Evolutionary conservation across 2,329 filamentous ascomycete species (phyloP), one percentile per base, ranked within the genome.

Genomic region (Nemania sp.): DNA sequence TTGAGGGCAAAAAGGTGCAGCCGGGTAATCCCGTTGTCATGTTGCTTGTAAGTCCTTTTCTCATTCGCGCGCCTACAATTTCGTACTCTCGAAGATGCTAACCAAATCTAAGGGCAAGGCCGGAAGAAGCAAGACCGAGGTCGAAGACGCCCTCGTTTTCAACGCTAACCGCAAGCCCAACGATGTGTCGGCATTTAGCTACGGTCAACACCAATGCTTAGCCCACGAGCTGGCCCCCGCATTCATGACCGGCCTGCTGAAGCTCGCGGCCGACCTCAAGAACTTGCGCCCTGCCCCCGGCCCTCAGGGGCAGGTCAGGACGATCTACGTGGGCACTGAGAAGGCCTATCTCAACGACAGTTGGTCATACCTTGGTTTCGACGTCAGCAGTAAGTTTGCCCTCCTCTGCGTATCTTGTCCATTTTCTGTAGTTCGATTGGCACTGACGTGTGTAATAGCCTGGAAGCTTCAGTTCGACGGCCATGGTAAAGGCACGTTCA

Each of bases 321-420:
- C 79, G 0, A 81, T 86, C 71, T 72, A 70, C 0, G 75, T 83
- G 18, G 80, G 77, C 10, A 71, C 75, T 0, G 79, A 83, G 69
- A 81, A 80, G 70, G 78, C 77, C 8, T 85, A 83, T 62, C 78
- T 85, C 22, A 84, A 84, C 64, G 83, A 85, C 53, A 83, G 80
- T 70, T 85, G 84, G 81, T 84, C 82, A 0, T 82, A 81, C 54
- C 78, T 85, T 18, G 76, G 76, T 35, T 80, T 80, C 15, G 82
- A 85, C 67, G 79, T 82, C 1, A 83, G 79, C 67, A 84, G 83
- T 85, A 80, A 80, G 81, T 79, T 45, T 29, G 22, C 7, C 5
- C 22, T 52, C 49, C 13, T 11, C 0, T n/a, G n/a, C n/a, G n/a
- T n/a, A n/a, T n/a, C n/a, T n/a, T n/a, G n/a, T n/a, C n/a, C n/a